These are phyloP conservation scores for Euphorbia pulcherrima DNA, from an alignment of 345 rosid species.

Conservation along the genomic window DNA sequence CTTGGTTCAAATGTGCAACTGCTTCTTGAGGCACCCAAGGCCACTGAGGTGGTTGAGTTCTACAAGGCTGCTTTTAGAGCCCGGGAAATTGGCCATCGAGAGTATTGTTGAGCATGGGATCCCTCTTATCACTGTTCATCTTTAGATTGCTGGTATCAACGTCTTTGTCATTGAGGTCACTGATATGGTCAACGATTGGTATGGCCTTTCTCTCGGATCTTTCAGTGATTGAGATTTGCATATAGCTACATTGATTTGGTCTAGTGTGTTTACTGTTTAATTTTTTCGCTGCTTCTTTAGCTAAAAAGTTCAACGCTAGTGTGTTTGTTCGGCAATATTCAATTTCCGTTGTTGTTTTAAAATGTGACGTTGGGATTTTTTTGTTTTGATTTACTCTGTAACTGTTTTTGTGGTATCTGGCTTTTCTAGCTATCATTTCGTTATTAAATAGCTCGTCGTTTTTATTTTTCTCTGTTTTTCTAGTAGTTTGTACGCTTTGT, in stretches of 20 bases:
- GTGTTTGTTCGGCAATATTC: not conserved
- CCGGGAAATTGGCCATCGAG: slow-evolving; percentile 58
- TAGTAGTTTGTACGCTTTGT: not conserved
- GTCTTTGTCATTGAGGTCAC: slow-evolving; percentile 53
- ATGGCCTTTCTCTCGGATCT: slow-evolving; percentile 21
- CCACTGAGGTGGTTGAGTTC: slow-evolving; percentile 68
- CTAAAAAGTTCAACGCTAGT: not conserved
- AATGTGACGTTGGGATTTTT: not conserved
- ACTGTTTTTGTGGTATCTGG: too few relatives aligned
- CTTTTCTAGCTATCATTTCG: not conserved
- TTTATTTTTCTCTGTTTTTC: not conserved
- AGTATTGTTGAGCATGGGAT: slow-evolving; percentile 91
- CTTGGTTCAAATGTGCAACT: slow-evolving; percentile 65
- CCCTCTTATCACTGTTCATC: slow-evolving; percentile 74
- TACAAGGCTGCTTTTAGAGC: slow-evolving; percentile 83
- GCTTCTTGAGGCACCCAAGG: slow-evolving; percentile 75
- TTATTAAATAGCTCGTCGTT: not conserved
- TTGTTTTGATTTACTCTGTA: not conserved
- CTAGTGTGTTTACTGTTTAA: not conserved
- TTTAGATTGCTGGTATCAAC: slow-evolving; percentile 56
- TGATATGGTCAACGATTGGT: slow-evolving; percentile 39
- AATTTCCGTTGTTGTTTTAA: not conserved
- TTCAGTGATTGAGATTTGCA: not conserved
- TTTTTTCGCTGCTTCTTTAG: not conserved
- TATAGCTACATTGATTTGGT: not conserved